Percentiles rank a stretch among this genome's conserved stretches.
Conservation (phyloP, 495 filamentous ascomycete genomes). For the Neurospora sp. region DNA sequence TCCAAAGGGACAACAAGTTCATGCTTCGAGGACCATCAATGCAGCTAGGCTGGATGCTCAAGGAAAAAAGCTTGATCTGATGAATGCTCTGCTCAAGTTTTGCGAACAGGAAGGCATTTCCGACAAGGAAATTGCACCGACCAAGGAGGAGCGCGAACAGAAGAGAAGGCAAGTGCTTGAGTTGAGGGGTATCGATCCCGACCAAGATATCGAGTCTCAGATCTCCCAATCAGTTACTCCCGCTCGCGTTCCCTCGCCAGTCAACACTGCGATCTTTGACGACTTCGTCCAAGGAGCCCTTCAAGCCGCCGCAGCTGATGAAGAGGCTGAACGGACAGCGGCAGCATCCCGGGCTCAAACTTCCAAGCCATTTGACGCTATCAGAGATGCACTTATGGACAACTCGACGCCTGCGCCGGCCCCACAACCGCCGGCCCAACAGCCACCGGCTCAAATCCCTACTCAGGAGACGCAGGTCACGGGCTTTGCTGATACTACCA, state of each 20-base stretch:
- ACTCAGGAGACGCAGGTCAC: not conserved
- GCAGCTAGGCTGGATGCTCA: slow-evolving; percentile 21
- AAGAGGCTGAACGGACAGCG: slow-evolving; percentile 9
- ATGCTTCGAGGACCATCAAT: slow-evolving; percentile 33
- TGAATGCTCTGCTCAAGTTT: slow-evolving; percentile 10
- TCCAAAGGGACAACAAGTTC: slow-evolving; percentile 18
- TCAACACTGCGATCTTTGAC: slow-evolving; percentile 5
- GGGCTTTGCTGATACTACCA: slow-evolving; percentile 4
- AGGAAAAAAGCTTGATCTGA: slow-evolving; percentile 10
- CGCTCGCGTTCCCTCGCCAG: not conserved
- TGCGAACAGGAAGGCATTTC: slow-evolving; percentile 25
- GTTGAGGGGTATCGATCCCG: slow-evolving; percentile 19
- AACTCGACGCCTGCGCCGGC: slow-evolving; percentile 11
- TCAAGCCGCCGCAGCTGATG: slow-evolving; percentile 11
- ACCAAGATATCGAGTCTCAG: slow-evolving; percentile 3
- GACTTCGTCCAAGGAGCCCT: slow-evolving; percentile 14
- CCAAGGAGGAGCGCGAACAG: slow-evolving; percentile 20
- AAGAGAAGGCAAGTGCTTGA: slow-evolving; percentile 15
- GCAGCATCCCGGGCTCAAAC: slow-evolving; percentile 9
- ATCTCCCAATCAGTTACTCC: not conserved
- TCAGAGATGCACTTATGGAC: slow-evolving; percentile 35
- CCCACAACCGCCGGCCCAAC: slow-evolving; percentile 2
- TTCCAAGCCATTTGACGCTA: slow-evolving; percentile 37
- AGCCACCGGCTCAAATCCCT: slow-evolving; percentile 2
- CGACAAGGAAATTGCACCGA: slow-evolving; percentile 23